Conservation (phyloP, 2,329 filamentous ascomycete genomes). For the Pestalotiopsis sp. region DNA sequence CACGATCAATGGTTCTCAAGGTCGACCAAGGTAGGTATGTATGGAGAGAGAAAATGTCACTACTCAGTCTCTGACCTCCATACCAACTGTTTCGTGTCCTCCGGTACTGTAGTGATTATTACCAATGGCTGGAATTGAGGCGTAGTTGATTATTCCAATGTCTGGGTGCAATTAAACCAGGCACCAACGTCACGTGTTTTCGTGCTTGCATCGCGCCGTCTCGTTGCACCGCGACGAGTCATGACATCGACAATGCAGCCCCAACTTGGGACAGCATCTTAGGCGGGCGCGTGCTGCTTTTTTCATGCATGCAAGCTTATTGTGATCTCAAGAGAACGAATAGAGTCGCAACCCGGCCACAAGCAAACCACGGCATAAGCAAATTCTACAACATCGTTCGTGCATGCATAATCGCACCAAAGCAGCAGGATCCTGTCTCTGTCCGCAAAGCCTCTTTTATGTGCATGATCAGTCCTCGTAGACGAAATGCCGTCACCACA, state of each 20-base stretch:
- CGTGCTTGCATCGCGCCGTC: constrained; percentile 6
- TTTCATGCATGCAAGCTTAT: constrained; percentile 5
- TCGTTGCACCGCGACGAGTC: constrained; percentile 3
- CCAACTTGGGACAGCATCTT: neutral
- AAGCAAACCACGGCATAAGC: neutral
- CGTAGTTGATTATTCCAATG: neutral
- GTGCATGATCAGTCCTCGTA: neutral
- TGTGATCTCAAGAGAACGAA: neutral
- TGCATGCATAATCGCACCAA: neutral
- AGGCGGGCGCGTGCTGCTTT: neutral
- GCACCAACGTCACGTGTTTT: constrained; percentile 9
- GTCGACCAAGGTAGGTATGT: neutral
- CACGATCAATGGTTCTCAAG: neutral
- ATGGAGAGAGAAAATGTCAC: neutral
- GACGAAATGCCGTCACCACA: constrained; percentile 23
- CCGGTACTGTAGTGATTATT: neutral
- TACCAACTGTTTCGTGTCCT: neutral
- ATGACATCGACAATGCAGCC: constrained; percentile 8
- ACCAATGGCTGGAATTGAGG: neutral
- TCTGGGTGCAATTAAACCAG: neutral
- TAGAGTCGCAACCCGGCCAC: neutral
- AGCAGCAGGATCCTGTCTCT: neutral
- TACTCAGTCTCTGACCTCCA: neutral
- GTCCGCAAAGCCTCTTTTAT: neutral
- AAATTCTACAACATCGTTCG: neutral